phyloP scores from a whole-genome alignment of 2,329 filamentous ascomycete species.

The Fusarium denticulatum region DNA sequence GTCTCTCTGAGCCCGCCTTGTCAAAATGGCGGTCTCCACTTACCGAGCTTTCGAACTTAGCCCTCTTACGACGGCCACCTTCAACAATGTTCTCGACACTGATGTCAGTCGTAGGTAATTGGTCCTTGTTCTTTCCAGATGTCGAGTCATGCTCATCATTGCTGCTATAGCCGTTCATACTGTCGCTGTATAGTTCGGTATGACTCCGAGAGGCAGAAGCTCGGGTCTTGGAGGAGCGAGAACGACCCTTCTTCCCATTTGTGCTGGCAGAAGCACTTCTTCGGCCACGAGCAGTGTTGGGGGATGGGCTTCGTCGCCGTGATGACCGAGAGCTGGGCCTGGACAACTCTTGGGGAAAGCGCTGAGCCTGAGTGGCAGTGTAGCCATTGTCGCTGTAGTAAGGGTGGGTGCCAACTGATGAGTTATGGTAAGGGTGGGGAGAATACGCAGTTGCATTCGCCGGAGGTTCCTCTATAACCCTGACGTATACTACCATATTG shows the following conservation, averaged over 20 bases:
- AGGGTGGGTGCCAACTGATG: constrained; percentile 60
- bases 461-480: constrained; percentile 74
- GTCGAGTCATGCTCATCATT: constrained; percentile 83
- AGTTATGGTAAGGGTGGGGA: constrained; percentile 62
- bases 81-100: constrained; percentile 98
- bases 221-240: constrained; percentile 76
- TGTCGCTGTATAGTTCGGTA: constrained; percentile 72
- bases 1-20: constrained; percentile 31
- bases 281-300: constrained; percentile 71
- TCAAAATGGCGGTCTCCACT: constrained; percentile 54
- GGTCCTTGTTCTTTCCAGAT: constrained; percentile 79
- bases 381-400: constrained; percentile 66
- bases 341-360: constrained; percentile 69
- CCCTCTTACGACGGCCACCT: constrained; percentile 92
- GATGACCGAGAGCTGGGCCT: constrained; percentile 77
- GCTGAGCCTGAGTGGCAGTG: constrained; percentile 57
- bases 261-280: constrained; percentile 79
- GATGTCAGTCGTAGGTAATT: constrained; percentile 94
- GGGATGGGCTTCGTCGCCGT: constrained; percentile 82
- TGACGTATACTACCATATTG: constrained; percentile 93
- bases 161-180: constrained; percentile 81
- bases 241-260: constrained; percentile 71
- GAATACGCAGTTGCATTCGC: constrained; percentile 58
- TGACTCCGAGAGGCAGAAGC: constrained; percentile 57
- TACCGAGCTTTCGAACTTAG: constrained; percentile 97